A percentile compares a stretch with the other conserved stretches of the same genome.
These are phyloP conservation scores for Globisporangium camurandrum DNA, from an alignment of 352 stramenopile genomes.

Conservation along the genomic window DNA sequence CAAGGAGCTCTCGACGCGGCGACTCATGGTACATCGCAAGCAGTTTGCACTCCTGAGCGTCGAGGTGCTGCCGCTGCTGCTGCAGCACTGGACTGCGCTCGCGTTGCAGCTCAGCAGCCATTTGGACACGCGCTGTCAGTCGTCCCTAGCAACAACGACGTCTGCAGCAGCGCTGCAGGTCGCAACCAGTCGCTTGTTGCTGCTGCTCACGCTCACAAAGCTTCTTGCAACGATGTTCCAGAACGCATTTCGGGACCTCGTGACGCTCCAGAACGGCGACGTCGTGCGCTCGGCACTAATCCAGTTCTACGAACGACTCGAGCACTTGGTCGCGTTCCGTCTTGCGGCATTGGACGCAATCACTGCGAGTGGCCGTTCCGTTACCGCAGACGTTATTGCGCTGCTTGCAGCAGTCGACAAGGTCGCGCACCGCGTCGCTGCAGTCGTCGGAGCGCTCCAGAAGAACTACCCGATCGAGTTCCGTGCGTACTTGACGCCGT, in stretches of 20 bases:
- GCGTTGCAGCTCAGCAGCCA: conserved; percentile 25
- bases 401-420: conserved; percentile 37
- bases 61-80: conserved; percentile 45
- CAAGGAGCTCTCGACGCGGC: conserved; percentile 68
- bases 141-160: conserved; percentile 8
- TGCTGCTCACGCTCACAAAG: conserved; percentile 52
- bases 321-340: conserved; percentile 46
- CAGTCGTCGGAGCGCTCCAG: conserved; percentile 60
- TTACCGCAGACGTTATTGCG: background rate
- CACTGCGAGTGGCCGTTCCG: conserved; percentile 1
- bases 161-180: conserved; percentile 18
- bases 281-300: conserved; percentile 50
- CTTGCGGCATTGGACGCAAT: conserved; percentile 6
- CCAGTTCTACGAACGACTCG: conserved; percentile 65
- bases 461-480: conserved; percentile 83
- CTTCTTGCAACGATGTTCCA: conserved; percentile 61
- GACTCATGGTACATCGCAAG: conserved; percentile 79
- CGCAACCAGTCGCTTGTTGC: background rate
- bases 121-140: conserved; percentile 15
- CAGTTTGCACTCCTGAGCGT: conserved; percentile 69
- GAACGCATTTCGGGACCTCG: conserved; percentile 64
- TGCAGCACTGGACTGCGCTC: conserved; percentile 48
- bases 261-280: conserved; percentile 39
- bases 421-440: conserved; percentile 51
- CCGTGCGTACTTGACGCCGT: conserved; percentile 61